A percentile compares a stretch with the other conserved stretches of the same genome.
These are phyloP conservation scores for Fusarium nygamai DNA, from an alignment of 2,329 filamentous ascomycete genomes.

Conservation along the genomic window DNA sequence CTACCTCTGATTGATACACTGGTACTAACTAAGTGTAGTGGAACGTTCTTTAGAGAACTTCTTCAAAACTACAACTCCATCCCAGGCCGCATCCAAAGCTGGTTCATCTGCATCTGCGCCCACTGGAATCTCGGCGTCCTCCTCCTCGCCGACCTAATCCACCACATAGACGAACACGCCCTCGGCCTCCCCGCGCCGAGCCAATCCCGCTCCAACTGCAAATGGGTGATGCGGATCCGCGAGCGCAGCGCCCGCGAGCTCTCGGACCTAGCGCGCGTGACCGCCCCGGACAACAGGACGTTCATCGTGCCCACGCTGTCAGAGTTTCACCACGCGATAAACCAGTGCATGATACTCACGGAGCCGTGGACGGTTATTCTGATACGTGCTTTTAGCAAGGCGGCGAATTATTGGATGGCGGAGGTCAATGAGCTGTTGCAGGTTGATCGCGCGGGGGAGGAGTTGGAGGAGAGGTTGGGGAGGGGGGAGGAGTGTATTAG, in stretches of 20 bases:
- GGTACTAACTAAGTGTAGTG: conserved; percentile 21
- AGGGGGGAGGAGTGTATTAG: conserved; percentile 59
- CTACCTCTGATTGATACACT: rapidly evolving
- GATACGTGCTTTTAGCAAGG: conserved; percentile 61
- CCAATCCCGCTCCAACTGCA: conserved; percentile 37
- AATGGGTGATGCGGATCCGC: conserved; percentile 53
- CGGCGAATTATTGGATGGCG: conserved; percentile 51
- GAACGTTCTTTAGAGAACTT: conserved; percentile 61
- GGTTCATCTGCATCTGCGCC: conserved; percentile 65
- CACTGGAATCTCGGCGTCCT: conserved; percentile 68
- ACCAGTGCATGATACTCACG: conserved; percentile 63
- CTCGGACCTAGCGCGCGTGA: conserved; percentile 58
- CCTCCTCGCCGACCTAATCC: conserved; percentile 64
- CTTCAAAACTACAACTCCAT: conserved; percentile 59
- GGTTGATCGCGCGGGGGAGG: conserved; percentile 36
- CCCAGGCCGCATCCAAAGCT: conserved; percentile 63
- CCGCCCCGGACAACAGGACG: conserved; percentile 45
- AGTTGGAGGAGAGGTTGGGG: conserved; percentile 44
- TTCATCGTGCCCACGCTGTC: conserved; percentile 31
- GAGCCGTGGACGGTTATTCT: conserved; percentile 68
- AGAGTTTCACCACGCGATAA: conserved; percentile 63
- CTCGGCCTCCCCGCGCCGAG: conserved; percentile 37
- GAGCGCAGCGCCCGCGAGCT: conserved; percentile 56
- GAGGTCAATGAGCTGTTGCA: conserved; percentile 38
- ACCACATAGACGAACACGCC: conserved; percentile 55